Conservation (phyloP, 2,329 filamentous ascomycete genomes). For the Talaromyces rugulosus region DNA sequence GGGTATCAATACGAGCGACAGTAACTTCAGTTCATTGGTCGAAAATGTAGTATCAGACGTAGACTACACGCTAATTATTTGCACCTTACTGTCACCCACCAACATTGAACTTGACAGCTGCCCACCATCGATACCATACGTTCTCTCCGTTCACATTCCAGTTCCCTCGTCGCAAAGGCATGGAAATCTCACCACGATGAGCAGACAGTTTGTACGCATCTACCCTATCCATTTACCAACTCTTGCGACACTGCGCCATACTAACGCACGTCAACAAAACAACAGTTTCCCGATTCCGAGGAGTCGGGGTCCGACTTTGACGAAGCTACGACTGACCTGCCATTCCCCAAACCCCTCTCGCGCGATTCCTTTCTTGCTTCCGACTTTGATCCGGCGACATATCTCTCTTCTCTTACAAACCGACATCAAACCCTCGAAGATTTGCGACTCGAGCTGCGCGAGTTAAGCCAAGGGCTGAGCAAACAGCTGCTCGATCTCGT, state of each 20-base stretch:
- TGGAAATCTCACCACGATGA: constrained; percentile 12
- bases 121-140: neutral
- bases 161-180: neutral
- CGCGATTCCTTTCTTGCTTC: constrained; percentile 75
- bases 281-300: constrained; percentile 42
- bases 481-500: constrained; percentile 90
- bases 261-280: constrained; percentile 2
- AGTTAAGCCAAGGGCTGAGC: constrained; percentile 72
- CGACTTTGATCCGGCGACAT: constrained; percentile 73
- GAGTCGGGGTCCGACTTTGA: constrained; percentile 50
- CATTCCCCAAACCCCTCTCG: constrained; percentile 81
- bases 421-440: constrained; percentile 96
- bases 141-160: neutral
- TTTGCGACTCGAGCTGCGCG: constrained; percentile 77
- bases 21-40: neutral
- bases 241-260: neutral
- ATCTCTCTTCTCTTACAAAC: constrained; percentile 77
- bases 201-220: constrained; percentile 23
- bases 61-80: neutral
- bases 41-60: neutral
- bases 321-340: constrained; percentile 63
- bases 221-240: neutral
- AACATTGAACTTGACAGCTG: neutral
- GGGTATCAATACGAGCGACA: neutral
- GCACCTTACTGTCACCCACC: neutral